Conservation (phyloP, 768 basidiomycete genomes). For the Boletus rufocinnamomeus region DNA sequence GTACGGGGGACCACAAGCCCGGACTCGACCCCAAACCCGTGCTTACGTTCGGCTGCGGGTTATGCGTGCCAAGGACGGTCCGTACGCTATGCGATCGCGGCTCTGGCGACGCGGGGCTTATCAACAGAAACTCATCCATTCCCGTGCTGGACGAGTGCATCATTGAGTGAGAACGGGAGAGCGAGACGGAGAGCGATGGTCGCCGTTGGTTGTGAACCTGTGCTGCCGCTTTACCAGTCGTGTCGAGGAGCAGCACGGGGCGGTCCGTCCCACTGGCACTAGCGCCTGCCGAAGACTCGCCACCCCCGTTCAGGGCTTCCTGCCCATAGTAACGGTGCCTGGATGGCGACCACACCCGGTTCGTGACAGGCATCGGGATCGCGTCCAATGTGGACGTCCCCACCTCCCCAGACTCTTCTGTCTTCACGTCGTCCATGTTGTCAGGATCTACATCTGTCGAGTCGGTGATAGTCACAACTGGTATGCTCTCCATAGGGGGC, state of each 20-base stretch:
- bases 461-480: slow-evolving; percentile 23
- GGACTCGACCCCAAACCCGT: not conserved
- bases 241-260: slow-evolving; percentile 9
- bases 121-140: slow-evolving; percentile 27
- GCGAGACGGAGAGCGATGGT: slow-evolving; percentile 18
- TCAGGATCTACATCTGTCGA: slow-evolving; percentile 4
- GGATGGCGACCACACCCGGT: slow-evolving; percentile 23
- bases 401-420: not conserved
- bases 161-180: slow-evolving; percentile 17
- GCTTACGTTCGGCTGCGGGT: slow-evolving; percentile 5
- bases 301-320: slow-evolving; percentile 2
- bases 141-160: slow-evolving; percentile 17
- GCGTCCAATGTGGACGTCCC: not conserved
- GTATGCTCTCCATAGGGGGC: slow-evolving; percentile 11
- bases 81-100: slow-evolving; percentile 8
- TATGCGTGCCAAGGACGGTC: slow-evolving; percentile 5
- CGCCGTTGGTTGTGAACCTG: slow-evolving; percentile 4
- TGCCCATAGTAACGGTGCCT: slow-evolving; percentile 25
- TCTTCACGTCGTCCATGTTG: slow-evolving; percentile 5
- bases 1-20: not conserved
- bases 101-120: slow-evolving; percentile 9
- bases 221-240: not conserved
- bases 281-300: not conserved
- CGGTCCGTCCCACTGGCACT: not conserved
- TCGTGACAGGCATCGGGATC: slow-evolving; percentile 19